phyloP scores from a whole-genome alignment of 805 yeast genomes.

The Ogataea nonfermentans region DNA sequence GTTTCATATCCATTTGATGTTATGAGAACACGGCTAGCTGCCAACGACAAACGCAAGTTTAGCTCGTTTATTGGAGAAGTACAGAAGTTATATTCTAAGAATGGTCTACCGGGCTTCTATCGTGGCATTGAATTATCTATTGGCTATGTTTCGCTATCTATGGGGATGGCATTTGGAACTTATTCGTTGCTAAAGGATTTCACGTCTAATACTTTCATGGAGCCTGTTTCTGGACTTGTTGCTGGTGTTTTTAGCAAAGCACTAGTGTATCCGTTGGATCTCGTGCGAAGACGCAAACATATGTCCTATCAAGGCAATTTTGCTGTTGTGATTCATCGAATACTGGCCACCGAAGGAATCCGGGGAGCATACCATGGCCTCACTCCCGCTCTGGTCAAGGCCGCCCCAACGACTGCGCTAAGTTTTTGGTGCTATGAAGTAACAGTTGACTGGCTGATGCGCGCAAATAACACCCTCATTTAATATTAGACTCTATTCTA shows the following conservation, averaged over 20 bases:
- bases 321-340: slow-evolving; percentile 32
- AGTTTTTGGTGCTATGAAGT: slow-evolving; percentile 36
- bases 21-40: slow-evolving; percentile 83
- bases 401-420: slow-evolving; percentile 67
- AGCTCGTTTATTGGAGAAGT: slow-evolving; percentile 37
- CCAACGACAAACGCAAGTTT: slow-evolving; percentile 43
- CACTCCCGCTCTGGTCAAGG: slow-evolving; percentile 65
- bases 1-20: slow-evolving; percentile 87
- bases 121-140: slow-evolving; percentile 52
- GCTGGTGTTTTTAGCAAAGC: slow-evolving; percentile 80
- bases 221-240: slow-evolving; percentile 62
- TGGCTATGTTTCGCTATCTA: slow-evolving; percentile 62
- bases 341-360: slow-evolving; percentile 57
- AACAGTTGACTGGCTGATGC: slow-evolving; percentile 26
- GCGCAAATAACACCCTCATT: slow-evolving; percentile 5
- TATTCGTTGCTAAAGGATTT: slow-evolving; percentile 53
- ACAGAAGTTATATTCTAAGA: slow-evolving; percentile 29
- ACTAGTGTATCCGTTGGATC: slow-evolving; percentile 80
- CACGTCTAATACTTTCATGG: slow-evolving; percentile 37
- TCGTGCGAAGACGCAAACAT: slow-evolving; percentile 75
- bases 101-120: slow-evolving; percentile 47
- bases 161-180: slow-evolving; percentile 73
- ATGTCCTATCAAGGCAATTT: slow-evolving; percentile 36
- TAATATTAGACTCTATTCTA: background rate
- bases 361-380: slow-evolving; percentile 75